Percentiles rank a stretch among this genome's conserved stretches.
Conservation (phyloP, 305 asterid genomes). For the Fraxinus sp. region DNA sequence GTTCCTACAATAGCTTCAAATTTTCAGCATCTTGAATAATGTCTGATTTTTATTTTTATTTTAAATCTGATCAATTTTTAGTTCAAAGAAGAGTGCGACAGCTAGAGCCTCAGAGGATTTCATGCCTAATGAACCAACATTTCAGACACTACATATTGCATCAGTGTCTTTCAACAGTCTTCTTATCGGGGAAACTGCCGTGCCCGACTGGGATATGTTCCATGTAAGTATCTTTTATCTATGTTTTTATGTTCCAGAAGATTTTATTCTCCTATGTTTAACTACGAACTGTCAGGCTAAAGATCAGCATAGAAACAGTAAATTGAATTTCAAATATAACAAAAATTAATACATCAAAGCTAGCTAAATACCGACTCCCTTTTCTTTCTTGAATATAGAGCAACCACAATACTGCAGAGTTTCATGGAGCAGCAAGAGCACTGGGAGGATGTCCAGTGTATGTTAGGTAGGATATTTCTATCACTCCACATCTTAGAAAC, state of each 20-base stretch:
- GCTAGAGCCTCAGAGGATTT: constrained; percentile 69
- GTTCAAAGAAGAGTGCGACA: constrained; percentile 46
- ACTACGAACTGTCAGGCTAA: background rate
- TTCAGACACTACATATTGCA: constrained; percentile 59
- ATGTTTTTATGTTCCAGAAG: background rate
- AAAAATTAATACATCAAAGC: background rate
- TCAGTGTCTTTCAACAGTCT: constrained; percentile 58
- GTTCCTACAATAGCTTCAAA: background rate
- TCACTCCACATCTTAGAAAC: background rate
- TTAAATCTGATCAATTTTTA: background rate
- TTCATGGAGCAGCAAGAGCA: constrained; percentile 67
- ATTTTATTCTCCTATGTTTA: background rate
- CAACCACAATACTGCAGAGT: constrained; percentile 49
- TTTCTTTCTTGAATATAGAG: constrained; percentile 28
- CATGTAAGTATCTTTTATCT: constrained; percentile 36
- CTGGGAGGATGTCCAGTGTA: constrained; percentile 64
- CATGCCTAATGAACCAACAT: constrained; percentile 55
- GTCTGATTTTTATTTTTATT: background rate
- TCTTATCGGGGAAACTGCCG: constrained; percentile 51
- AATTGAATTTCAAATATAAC: background rate
- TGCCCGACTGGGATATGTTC: constrained; percentile 84
- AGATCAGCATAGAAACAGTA: background rate
- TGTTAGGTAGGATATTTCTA: constrained; percentile 45
- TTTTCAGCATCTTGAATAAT: background rate
- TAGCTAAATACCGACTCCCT: background rate